Base-by-base conservation (phyloP, 164 flowering plant species). In the Paratinospora sagittata region DNA sequence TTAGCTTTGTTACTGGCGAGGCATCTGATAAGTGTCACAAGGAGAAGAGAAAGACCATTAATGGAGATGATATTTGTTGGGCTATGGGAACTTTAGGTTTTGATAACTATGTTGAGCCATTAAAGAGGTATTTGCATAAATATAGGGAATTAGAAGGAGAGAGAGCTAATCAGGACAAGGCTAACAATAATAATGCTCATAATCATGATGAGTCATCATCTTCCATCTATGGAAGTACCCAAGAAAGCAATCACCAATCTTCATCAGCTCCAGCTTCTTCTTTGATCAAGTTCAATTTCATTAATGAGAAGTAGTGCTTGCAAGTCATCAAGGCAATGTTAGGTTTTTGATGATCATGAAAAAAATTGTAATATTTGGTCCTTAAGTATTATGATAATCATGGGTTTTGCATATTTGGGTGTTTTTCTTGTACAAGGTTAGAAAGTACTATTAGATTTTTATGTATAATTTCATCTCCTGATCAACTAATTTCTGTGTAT, bases 41-140 rank as follows among this genome's bases (percentile, higher is more conserved):
- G 77, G 97, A 91, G 88, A 91, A 89, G 74, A 84, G 97, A 23
- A 91, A 87, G 84, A 91, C 97, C 2, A 81, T 91, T 65, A 91
- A 89, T 60, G 97, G 97, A 71, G 93, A 89, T 21, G 97, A 91
- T 79, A 81, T 91, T 72, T 86, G 90, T 72, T 91, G 92, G 92
- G 92, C 97, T 67, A 73, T 91, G 21, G 78, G 77, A 6, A 60
- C 87, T 39, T 81, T 89, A 72, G 97, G 97, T 37, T 86, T 91
- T 69, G 93, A 91, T 67, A 73, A 85, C 66, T 87, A 85, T 75
- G 86, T 83, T 63, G 84, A 82, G 62, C 84, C 85, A n/a, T 75
- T 85, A 3, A 63, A 74, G 14, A 83, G 84, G 79, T 87, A 88
- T 58, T 79, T 91, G 67, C 81, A 82, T 57, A 86, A 81, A 63